phyloP scores from a whole-genome alignment of 2,329 filamentous ascomycete genomes.

The Elsinoe arachidis region DNA sequence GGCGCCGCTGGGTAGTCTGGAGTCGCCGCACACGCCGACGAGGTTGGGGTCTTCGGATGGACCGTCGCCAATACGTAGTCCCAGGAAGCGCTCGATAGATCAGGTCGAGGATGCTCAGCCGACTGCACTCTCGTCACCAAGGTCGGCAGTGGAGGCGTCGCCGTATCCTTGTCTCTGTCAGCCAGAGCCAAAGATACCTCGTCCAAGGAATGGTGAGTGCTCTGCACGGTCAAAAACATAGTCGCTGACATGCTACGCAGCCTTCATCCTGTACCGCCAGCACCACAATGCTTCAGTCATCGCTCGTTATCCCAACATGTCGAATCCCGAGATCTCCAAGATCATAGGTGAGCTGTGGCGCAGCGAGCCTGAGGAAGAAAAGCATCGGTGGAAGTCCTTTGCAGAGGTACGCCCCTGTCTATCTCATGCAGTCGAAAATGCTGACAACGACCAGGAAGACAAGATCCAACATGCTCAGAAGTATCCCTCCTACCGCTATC shows the following conservation, averaged over 20 bases:
- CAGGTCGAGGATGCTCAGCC: constrained; percentile 23
- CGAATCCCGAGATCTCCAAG: constrained; percentile 94
- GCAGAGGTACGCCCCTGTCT: constrained; percentile 56
- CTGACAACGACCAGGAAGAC: constrained; percentile 53
- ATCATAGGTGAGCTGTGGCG: constrained; percentile 94
- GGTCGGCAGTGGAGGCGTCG: not conserved
- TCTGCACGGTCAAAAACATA: constrained; percentile 14
- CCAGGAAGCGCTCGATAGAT: constrained; percentile 26
- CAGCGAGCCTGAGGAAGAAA: constrained; percentile 61
- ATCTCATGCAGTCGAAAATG: constrained; percentile 1
- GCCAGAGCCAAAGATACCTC: constrained; percentile 61
- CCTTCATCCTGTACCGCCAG: constrained; percentile 95
- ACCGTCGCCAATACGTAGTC: not conserved
- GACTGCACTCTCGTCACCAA: not conserved
- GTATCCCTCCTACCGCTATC: constrained; percentile 91
- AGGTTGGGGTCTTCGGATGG: not conserved
- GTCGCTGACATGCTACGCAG: constrained; percentile 44
- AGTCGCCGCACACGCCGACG: not conserved
- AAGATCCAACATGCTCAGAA: constrained; percentile 80
- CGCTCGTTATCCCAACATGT: constrained; percentile 72
- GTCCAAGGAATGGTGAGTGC: constrained; percentile 60
- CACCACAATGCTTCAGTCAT: constrained; percentile 80
- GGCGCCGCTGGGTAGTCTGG: constrained; percentile 6
- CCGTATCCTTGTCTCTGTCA: constrained; percentile 57
- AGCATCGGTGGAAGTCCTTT: constrained; percentile 77